phyloP scores from a whole-genome alignment of 148 eudicot species.

The Persicaria tinctoria region DNA sequence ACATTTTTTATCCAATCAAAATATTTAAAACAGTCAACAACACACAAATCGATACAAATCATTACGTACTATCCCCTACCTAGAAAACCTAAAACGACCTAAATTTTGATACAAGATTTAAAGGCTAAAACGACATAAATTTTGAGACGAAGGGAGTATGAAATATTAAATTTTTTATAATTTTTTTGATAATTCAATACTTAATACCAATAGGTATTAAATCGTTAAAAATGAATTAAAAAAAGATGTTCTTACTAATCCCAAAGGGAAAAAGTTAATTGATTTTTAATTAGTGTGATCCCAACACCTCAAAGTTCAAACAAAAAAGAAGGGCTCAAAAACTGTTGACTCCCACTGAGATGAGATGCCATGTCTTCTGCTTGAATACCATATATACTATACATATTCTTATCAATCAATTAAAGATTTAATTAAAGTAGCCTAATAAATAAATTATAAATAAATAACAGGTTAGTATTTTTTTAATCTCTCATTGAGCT shows the following conservation, averaged over 20 bases:
- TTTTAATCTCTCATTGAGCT: constrained; percentile 6
- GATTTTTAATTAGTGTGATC: not conserved
- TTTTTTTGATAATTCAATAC: not conserved
- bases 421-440: not conserved
- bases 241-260: constrained; percentile 10
- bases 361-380: constrained; percentile 8
- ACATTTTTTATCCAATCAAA: no score
- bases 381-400: not conserved
- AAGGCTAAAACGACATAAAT: no score
- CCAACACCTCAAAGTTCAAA: constrained; percentile 4
- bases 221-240: not conserved
- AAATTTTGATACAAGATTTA: no score
- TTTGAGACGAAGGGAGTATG: no score
- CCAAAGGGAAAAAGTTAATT: not conserved
- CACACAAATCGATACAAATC: no score
- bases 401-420: not conserved
- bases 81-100: no score
- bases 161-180: not conserved
- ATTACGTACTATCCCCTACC: no score
- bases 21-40: no score
- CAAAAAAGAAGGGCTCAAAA: constrained; percentile 4
- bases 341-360: constrained; percentile 4
- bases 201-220: no score
- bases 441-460: not conserved
- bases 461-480: not conserved